phyloP scores from a whole-genome alignment of 441 rosid species.

The Euphorbia celastroides region DNA sequence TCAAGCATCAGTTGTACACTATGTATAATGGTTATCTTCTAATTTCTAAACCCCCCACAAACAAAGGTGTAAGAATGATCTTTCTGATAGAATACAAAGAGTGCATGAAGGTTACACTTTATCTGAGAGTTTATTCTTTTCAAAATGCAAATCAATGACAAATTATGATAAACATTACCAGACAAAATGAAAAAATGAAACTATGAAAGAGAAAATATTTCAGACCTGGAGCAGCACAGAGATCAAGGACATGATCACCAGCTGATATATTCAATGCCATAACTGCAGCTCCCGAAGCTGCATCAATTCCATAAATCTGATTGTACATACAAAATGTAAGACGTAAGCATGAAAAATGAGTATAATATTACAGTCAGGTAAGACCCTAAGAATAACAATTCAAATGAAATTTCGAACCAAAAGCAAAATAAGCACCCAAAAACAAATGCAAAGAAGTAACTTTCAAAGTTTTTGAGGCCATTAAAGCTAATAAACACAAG shows the following conservation, averaged over 20 bases:
- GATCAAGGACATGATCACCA: conserved; percentile 92
- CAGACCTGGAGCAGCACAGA: conserved; percentile 89
- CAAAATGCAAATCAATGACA: background rate
- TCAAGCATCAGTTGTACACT: background rate
- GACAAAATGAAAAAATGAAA: background rate
- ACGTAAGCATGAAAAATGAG: background rate
- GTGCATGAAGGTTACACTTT: background rate
- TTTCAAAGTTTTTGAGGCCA: background rate
- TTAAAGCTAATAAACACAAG: background rate
- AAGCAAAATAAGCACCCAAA: background rate
- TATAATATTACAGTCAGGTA: background rate
- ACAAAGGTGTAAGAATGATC: background rate
- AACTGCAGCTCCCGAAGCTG: conserved; percentile 92
- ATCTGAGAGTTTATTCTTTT: background rate
- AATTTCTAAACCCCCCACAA: background rate
- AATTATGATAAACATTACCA: background rate
- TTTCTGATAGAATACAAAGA: background rate
- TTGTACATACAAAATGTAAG: conserved; percentile 4
- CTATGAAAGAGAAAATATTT: background rate
- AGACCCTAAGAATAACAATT: background rate
- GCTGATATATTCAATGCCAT: conserved; percentile 49
- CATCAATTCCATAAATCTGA: conserved; percentile 86
- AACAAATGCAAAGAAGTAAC: background rate
- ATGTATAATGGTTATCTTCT: background rate
- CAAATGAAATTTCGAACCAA: background rate